Conservation (phyloP, 768 basidiomycete species). For the Serendipita sp. region DNA sequence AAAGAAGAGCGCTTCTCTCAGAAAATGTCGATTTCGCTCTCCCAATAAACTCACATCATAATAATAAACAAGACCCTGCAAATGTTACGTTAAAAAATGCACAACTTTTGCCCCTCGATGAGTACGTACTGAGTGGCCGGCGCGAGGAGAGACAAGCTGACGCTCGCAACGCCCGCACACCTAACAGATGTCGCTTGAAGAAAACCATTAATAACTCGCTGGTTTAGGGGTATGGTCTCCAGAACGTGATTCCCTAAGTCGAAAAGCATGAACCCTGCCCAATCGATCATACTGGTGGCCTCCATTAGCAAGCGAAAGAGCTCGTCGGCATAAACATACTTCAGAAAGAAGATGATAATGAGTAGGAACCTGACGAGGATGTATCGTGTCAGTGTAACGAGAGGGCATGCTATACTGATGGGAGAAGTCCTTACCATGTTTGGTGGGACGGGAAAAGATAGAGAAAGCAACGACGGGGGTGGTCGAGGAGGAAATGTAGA, state of each 20-base stretch:
- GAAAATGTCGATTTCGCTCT: not conserved
- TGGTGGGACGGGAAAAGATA: constrained; percentile 24
- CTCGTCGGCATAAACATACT: not conserved
- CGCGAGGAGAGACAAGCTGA: constrained; percentile 22
- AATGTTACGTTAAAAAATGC: no score
- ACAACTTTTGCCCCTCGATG: no score
- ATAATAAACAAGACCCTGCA: constrained; percentile 6
- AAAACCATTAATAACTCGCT: constrained; percentile 24
- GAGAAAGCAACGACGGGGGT: constrained; percentile 24
- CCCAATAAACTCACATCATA: constrained; percentile 7
- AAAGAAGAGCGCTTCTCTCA: no score
- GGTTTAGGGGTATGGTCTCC: constrained; percentile 22
- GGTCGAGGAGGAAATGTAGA: constrained; percentile 24
- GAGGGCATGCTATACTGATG: no score
- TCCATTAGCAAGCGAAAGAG: not conserved
- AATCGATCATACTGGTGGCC: constrained; percentile 25
- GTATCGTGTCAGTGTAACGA: constrained; percentile 20
- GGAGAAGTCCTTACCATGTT: constrained; percentile 21
- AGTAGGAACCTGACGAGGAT: not conserved
- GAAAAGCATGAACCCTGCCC: constrained; percentile 27
- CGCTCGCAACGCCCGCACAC: constrained; percentile 28
- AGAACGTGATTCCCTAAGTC: constrained; percentile 28
- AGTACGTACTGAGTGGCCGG: constrained; percentile 27
- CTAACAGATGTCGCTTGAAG: constrained; percentile 25
- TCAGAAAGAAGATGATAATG: not conserved